Base-by-base conservation (phyloP, 148 eudicot species). In the Talinum fruticosum region DNA sequence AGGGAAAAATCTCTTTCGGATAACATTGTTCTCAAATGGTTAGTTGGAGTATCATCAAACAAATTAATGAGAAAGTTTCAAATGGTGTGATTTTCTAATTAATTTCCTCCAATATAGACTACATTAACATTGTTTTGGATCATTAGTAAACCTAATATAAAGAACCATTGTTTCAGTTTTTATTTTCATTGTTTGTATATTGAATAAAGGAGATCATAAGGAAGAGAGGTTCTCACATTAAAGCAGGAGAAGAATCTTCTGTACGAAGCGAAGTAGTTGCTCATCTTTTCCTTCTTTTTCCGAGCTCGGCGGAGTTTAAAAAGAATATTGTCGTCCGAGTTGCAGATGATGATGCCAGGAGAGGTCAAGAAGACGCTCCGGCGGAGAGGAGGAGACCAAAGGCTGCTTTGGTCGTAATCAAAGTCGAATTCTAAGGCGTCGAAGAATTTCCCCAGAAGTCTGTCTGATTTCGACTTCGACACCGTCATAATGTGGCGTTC, bases 351-450 rank as follows among this genome's bases (percentile, higher is more conserved):
- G 12, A 84, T 57, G 2, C 81, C 82, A 6, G 89, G 85, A 2
- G 88, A 86, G n/a, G 79, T 75, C 37, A 88, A 75, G 69, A 83
- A 83, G 21, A 79, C 87, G n/a, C 78, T 78, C 18, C 81, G 59
- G n/a, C 82, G 85, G n/a, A 89, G 72, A 21, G 82, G 79, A 23
- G 93, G 93, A 65, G 93, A 89, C 93, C 93, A 89, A 6, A 87
- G 61, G 18, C 84, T 85, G 49, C 93, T 89, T 75, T 80, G 84
- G 1, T 86, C 81, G 69, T 89, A 72, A 21, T 87, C 88, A 62
- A 89, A 87, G 66, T 86, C 93, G 74, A 75, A 89, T 64, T 89
- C 89, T n/a, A 87, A 79, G 6, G 90, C 93, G 30, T 89, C 93
- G 19, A 83, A 87, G 80, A 86, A 89, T 45, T 89, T 89, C 61